A percentile compares a stretch with the other conserved stretches of the same genome.
phyloP scores from a whole-genome alignment of 2,329 filamentous ascomycete genomes.

The Fusarium sp. region DNA sequence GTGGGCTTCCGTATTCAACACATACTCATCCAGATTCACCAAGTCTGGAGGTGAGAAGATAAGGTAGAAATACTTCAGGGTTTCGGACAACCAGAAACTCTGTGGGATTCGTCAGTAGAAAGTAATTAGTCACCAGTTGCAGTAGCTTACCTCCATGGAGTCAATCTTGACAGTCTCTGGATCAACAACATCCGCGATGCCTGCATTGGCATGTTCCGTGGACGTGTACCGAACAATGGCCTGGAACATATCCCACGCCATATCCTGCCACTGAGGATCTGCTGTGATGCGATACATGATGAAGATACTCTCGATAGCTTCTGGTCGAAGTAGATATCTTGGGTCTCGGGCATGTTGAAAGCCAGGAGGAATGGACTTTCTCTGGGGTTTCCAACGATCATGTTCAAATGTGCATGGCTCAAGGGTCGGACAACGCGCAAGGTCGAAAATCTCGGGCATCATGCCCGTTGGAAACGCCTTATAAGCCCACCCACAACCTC shows the following conservation, averaged over 20 bases:
- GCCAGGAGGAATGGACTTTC: constrained; percentile 62
- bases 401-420: constrained; percentile 53
- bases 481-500: constrained; percentile 71
- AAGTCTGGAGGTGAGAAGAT: constrained; percentile 75
- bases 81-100: constrained; percentile 81
- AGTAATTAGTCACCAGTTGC: too few species aligned
- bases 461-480: constrained; percentile 66
- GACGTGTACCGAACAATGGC: constrained; percentile 60
- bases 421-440: constrained; percentile 60
- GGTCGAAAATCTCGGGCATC: constrained; percentile 69
- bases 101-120: constrained; percentile 52
- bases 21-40: constrained; percentile 76
- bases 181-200: constrained; percentile 60
- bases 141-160: constrained; percentile 66
- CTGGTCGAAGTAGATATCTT: constrained; percentile 66
- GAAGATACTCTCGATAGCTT: constrained; percentile 64
- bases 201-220: constrained; percentile 63
- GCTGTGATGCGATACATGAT: constrained; percentile 65
- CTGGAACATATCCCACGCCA: constrained; percentile 67
- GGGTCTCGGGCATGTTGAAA: constrained; percentile 70
- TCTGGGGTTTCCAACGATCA: constrained; percentile 45
- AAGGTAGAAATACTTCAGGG: constrained; percentile 81
- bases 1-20: constrained; percentile 69
- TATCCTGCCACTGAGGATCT: constrained; percentile 61
- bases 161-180: constrained; percentile 61